phyloP scores from a whole-genome alignment of 176 grass and related monocot genomes.

The Oryza glumipatula region DNA sequence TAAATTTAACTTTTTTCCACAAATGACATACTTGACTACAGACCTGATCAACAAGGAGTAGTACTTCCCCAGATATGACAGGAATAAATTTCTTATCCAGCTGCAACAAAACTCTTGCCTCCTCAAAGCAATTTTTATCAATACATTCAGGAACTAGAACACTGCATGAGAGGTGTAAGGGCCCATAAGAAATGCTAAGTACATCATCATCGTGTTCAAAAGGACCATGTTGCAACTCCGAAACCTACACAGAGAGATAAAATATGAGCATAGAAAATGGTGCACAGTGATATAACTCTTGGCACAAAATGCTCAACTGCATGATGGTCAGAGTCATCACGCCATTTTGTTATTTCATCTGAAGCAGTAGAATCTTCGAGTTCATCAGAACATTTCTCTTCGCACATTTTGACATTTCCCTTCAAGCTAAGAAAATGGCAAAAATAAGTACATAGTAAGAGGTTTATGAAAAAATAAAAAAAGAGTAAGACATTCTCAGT shows the following conservation, averaged over 20 bases:
- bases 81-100: conserved; percentile 99
- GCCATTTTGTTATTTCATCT: conserved; percentile 74
- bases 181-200: conserved; percentile 82
- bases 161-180: conserved; percentile 71
- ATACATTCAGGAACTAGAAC: conserved; percentile 79
- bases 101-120: conserved; percentile 89
- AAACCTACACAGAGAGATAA: conserved; percentile 51
- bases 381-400: conserved; percentile 43
- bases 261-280: conserved; percentile 34
- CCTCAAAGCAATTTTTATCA: conserved; percentile 73
- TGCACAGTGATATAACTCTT: conserved; percentile 34
- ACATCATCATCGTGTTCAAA: conserved; percentile 56
- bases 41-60: conserved; percentile 64
- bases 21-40: conserved; percentile 16
- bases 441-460: conserved; percentile 22
- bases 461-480: conserved; percentile 1
- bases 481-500: conserved; percentile 3
- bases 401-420: conserved; percentile 42
- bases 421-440: conserved; percentile 39
- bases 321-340: conserved; percentile 43
- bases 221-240: conserved; percentile 46
- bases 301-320: conserved; percentile 61
- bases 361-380: conserved; percentile 53
- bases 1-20: neutral
- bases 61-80: conserved; percentile 67